Evolutionary conservation across 2,329 filamentous ascomycete species (phyloP), one percentile per base, ranked within the genome.

Genomic region (Cercospora sp.): DNA sequence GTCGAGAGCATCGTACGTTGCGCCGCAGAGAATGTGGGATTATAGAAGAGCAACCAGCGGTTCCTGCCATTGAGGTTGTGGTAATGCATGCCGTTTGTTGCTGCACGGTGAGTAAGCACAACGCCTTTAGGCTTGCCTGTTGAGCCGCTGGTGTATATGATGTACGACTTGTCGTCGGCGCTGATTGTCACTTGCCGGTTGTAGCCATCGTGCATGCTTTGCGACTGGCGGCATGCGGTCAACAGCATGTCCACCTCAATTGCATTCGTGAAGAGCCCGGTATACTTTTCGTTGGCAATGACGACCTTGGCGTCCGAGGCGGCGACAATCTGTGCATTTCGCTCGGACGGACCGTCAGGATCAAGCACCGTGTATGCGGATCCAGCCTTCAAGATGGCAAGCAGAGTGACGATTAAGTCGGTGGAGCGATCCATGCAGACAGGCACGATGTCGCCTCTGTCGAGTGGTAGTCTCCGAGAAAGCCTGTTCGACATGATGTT

Each of bases 111-210:
- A 0, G 90, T 91, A 26, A 96, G 85, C 4, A 91, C 84, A 4
- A 95, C 90, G 1, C 91, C 91, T 75, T 95, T 94, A 0, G 91
- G 92, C 0, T 81, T 83, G 0, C 91, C 92, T 0, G 91, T 94
- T 36, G 90, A 94, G 2, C 92, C 92, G 7, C 36, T 51, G 9
- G 64, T 66, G 40, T 51, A 66, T 36, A 66, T 33, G 23, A 66
- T 48, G 48, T 66, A 66, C 18, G 36, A 58, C 26, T 66, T 28
- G 30, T 57, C 30, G 18, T 59, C 55, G 10, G 26, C 13, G n/a
- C n/a, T 18, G 31, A 59, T 59, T 18, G 55, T 12, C 9, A 59
- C 26, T 31, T 59, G 55, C 28, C 28, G 55, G 12, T 30, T 59
- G 26, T 31, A 26, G 55, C 55, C 55, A 30, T 59, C 55, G 55